Conservation (phyloP, 1,284 basidiomycete species). For the Pseudozyma sp. region DNA sequence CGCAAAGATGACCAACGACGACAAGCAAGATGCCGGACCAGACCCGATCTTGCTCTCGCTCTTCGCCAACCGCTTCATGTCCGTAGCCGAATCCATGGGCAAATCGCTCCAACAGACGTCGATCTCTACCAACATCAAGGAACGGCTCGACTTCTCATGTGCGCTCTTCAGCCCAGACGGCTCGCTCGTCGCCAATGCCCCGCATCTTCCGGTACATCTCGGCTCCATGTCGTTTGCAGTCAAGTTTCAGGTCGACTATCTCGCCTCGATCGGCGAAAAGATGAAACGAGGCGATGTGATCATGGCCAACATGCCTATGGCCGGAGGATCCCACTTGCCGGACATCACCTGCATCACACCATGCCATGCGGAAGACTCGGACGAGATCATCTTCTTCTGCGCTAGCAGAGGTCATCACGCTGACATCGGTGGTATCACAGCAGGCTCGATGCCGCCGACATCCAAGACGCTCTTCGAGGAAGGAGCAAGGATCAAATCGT, state of each 20-base stretch:
- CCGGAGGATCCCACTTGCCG: slow-evolving; percentile 77
- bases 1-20: slow-evolving; percentile 10
- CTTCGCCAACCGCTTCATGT: slow-evolving; percentile 92
- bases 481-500: slow-evolving; percentile 88
- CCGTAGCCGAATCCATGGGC: slow-evolving; percentile 92
- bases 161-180: slow-evolving; percentile 90
- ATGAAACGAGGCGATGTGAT: slow-evolving; percentile 85
- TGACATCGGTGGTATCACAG: slow-evolving; percentile 76
- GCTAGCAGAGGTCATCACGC: slow-evolving; percentile 86
- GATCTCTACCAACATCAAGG: slow-evolving; percentile 91
- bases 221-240: slow-evolving; percentile 76
- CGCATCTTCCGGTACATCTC: slow-evolving; percentile 79
- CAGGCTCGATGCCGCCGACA: slow-evolving; percentile 91
- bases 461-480: slow-evolving; percentile 91
- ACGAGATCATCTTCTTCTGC: slow-evolving; percentile 88
- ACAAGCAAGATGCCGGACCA: slow-evolving; percentile 69
- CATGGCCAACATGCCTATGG: slow-evolving; percentile 88
- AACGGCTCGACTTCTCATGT: slow-evolving; percentile 85
- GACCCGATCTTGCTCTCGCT: slow-evolving; percentile 89
- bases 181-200: slow-evolving; percentile 89
- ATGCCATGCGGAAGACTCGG: slow-evolving; percentile 76
- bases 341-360: slow-evolving; percentile 92
- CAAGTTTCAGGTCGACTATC: slow-evolving; percentile 85
- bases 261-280: slow-evolving; percentile 70
- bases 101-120: slow-evolving; percentile 85